phyloP scores from a whole-genome alignment of 2,329 filamentous ascomycete species.

The Colletotrichum sp. region DNA sequence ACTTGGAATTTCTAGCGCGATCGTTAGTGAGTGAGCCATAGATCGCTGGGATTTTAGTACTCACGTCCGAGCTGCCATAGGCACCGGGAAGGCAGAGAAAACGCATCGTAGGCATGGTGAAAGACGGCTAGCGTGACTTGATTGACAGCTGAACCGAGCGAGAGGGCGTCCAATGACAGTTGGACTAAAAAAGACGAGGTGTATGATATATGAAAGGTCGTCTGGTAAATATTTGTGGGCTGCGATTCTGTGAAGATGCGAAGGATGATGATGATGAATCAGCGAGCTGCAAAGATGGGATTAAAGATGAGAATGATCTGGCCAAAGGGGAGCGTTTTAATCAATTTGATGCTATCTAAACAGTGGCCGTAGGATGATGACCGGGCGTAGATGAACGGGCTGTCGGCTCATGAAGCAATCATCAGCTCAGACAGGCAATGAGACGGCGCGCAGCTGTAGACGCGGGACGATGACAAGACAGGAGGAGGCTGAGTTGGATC shows the following conservation, averaged over 20 bases:
- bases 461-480: conserved; percentile 20
- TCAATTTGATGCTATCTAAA: conserved; percentile 8
- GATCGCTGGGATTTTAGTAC: conserved; percentile 25
- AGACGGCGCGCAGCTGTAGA: conserved; percentile 7
- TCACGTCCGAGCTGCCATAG: conserved; percentile 60
- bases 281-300: conserved; percentile 1
- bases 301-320: background rate
- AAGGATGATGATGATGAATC: conserved; percentile 1
- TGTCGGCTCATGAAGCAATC: conserved; percentile 12
- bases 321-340: conserved; percentile 16
- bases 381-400: conserved; percentile 1
- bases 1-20: conserved; percentile 57
- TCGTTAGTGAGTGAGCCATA: conserved; percentile 11
- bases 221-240: background rate
- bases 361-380: background rate
- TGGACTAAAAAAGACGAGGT: background rate
- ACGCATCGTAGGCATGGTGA: conserved; percentile 46
- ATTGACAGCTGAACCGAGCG: background rate
- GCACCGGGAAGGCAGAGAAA: conserved; percentile 64
- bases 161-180: background rate
- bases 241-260: background rate
- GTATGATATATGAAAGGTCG: background rate
- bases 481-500: conserved; percentile 14
- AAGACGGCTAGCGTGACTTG: background rate
- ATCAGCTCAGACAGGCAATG: conserved; percentile 22